Base-by-base conservation (phyloP, 139 green algal species). In the Tetradesmus lagerheimii region DNA sequence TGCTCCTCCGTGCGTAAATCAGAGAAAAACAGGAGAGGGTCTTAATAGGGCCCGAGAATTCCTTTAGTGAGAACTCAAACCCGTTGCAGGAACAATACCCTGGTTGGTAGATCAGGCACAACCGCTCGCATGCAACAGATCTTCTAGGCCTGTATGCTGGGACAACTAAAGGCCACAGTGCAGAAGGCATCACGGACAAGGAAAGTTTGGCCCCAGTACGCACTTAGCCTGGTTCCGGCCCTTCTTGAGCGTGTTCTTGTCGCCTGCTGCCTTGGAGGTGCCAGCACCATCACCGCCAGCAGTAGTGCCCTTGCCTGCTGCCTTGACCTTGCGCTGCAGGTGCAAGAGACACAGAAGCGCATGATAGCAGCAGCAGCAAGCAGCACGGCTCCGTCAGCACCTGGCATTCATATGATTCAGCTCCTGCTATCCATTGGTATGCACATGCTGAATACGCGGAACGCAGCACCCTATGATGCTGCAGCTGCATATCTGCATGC, bases 171-270 rank as follows among this genome's bases (percentile, higher is more conserved):
- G 15, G 23, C n/a, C 74, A 81, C 31, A 8, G 0, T 38, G 67
- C n/a, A 37, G 47, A 23, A 14, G 6, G 2, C 47, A 62, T 62
- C 12, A 2, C 47, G n/a, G n/a, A n/a, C n/a, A n/a, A n/a, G n/a
- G n/a, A n/a, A n/a, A n/a, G n/a, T 20, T 18, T 20, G 4, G 20
- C 89, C 2, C 1, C 6, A 11, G 2, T 11, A 87, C 85, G 47
- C 50, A 95, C 94, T 89, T 95, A 43, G 92, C 93, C 85, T 92
- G 92, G 66, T 88, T 77, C 29, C 92, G 92, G 50, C 71, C 89
- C 25, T 90, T 87, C 39, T 93, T 81, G 38, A 94, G 91, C 2
- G 93, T 89, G 23, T 84, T 93, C 38, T 91, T 87, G 20, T 31
- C 57, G 2, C 1, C 45, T 34, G 12, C 41, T 47, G 16, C 85